A percentile compares a stretch with the other conserved stretches of the same genome.
phyloP scores from a whole-genome alignment of 208 protist genomes.

The Herpetomonas muscarum region DNA sequence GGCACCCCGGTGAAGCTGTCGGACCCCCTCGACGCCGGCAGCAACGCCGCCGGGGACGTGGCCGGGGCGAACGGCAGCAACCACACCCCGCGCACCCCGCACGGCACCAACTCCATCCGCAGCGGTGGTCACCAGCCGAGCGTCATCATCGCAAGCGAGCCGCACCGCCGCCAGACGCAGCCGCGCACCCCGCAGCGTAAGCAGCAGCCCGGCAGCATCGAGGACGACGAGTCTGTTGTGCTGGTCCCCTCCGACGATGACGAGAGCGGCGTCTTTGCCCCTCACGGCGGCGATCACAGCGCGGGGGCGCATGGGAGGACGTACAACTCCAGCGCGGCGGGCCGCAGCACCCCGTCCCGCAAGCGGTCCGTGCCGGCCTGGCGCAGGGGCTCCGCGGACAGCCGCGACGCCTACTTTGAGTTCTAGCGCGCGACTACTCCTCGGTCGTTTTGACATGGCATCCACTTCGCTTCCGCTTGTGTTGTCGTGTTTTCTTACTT shows the following conservation, averaged over 20 bases:
- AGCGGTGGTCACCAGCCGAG: neutral
- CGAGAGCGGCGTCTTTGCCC: constrained; percentile 6
- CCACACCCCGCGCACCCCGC: neutral
- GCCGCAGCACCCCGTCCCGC: neutral
- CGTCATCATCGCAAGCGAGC: neutral
- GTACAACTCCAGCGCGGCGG: constrained; percentile 18
- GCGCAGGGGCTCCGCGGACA: neutral
- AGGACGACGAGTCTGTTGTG: constrained; percentile 17
- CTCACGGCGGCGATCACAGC: neutral
- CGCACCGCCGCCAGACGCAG: neutral
- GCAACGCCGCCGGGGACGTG: no score
- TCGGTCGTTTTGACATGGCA: no score
- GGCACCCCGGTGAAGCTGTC: constrained; percentile 19
- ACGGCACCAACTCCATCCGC: neutral
- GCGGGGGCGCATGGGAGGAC: neutral
- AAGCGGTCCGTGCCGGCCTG: neutral
- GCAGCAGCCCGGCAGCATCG: neutral
- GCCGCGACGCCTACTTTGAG: constrained; percentile 9
- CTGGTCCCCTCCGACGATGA: constrained; percentile 30
- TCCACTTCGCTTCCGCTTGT: no score
- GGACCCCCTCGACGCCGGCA: constrained; percentile 4
- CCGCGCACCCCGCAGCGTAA: neutral
- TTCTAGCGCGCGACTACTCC: constrained; percentile 5
- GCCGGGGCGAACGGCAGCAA: neutral
- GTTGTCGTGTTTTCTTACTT: neutral